Evolutionary conservation across 2,329 filamentous ascomycete species (phyloP), one percentile per base, ranked within the genome.

Genomic region (Diaporthe ampelina): DNA sequence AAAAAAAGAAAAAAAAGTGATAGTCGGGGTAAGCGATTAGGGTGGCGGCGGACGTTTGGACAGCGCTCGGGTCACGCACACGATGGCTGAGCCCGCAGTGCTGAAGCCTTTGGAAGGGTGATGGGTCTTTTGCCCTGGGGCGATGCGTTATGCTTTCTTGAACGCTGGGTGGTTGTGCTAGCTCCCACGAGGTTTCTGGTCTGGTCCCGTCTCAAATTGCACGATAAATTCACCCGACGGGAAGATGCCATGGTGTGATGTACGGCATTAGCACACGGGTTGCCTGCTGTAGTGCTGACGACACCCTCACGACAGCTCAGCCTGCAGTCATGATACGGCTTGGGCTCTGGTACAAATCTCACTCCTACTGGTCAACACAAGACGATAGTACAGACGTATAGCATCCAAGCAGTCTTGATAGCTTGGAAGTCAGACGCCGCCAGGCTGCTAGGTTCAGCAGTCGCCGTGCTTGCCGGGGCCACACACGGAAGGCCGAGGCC

Each of bases 381-480:
- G 13, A 68, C 45, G 29, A 67, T 32, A 19, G 24, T 29, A 11
- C 35, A 37, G 35, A 11, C 35, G 35, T 11, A 26, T 50, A 35
- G 10, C 61, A 10, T 50, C 40, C 6, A 50, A 67, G 21, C 43
- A 67, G 43, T 45, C 45, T 52, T 40, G 45, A 50, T 67, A 32
- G 63, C 45, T 17, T 52, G 45, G 15, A 26, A 32, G 45, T 52
- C 45, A 67, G 63, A 37, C 35, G 63, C 48, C 29, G 29, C 63
- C 61, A 67, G 29, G 43, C 29, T 50, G 37, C 11, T 1, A 40
- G 37, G 10, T 13, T 40, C 61, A 67, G 29, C 63, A 10, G 48
- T 52, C 63, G 48, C 63, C 63, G 48, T 68, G 63, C 63, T 68
- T 68, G 48, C 45, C 63, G 63, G 63, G 61, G 21, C 48, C 63